Base-by-base conservation (phyloP, 331 rosid genomes). In the Pyrus hybrid region DNA sequence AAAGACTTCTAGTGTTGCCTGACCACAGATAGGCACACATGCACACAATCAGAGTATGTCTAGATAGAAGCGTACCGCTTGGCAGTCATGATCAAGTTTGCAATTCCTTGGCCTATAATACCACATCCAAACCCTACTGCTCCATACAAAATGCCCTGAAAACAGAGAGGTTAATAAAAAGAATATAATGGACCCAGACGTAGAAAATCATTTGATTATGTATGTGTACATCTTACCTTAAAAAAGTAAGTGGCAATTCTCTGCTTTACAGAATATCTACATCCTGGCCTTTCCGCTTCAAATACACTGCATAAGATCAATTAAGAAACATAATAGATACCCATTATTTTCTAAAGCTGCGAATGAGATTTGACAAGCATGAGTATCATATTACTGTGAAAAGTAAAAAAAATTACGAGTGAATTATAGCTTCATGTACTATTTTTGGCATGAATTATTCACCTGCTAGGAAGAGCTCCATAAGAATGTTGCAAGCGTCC, bases 391-490 rank as follows among this genome's bases (percentile, higher is more conserved):
- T 5, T 63, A 74, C 58, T 18, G 26, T 16, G 23, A 61, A 51
- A 54, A 2, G 1, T 23, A 66, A 66, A 21, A 2, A 11, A 63
- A 54, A 76, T 13, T 53, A 45, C 28, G 12, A 29, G 65, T 12
- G 41, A 29, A 8, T 3, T 41, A 18, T 64, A 29, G 13, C 53
- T 67, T 30, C 9, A 22, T 49, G 6, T 6, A 65, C 33, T 51
- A 33, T 63, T 76, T 74, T 73, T 28, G 64, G 68, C 16, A 21
- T 35, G 73, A 63, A 56, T 66, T 67, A 41, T 79, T 74, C n/a
- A 94, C 99, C 99, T 94, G 92, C 99, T 94, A 58, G 97, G 99
- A 85, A 94, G 97, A 63, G 96, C 86, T 25, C 86, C 87, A 64
- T 88, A 87, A 80, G 92, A 93, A 67, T 79, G 93, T 54, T 86